Evolutionary conservation across 257 asterid genomes (phyloP).

Genomic region (Nicotiana noctiflora): DNA sequence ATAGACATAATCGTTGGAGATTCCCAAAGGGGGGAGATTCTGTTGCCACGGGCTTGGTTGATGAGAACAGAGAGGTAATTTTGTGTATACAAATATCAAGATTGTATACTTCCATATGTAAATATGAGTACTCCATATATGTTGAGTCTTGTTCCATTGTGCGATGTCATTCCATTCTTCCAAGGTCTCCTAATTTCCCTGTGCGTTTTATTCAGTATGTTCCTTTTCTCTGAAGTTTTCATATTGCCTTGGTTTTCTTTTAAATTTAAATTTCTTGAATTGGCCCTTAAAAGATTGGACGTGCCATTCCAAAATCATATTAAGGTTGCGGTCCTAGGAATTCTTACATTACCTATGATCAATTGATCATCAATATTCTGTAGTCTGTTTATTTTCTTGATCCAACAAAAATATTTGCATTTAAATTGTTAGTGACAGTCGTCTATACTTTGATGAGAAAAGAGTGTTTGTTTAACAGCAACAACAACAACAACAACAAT

Average conservation of each 20-base stretch:
- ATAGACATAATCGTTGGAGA: slow-evolving; percentile 18
- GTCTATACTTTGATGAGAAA: background rate
- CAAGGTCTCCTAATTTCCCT: background rate
- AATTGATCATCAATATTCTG: background rate
- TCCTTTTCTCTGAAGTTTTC: background rate
- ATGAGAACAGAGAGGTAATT: slow-evolving; percentile 51
- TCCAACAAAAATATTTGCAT: background rate
- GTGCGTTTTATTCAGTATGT: slow-evolving; percentile 3
- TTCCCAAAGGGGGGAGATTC: slow-evolving; percentile 32
- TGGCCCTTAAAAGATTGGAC: background rate
- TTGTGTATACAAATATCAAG: slow-evolving; percentile 29
- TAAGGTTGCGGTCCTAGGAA: background rate
- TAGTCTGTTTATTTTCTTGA: background rate
- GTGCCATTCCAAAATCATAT: background rate
- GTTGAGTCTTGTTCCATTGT: slow-evolving; percentile 20
- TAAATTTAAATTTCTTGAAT: background rate
- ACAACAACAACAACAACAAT: too few species aligned
- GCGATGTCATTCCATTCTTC: slow-evolving; percentile 5
- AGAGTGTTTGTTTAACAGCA: background rate
- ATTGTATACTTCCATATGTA: slow-evolving; percentile 24
- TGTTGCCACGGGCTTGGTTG: slow-evolving; percentile 33
- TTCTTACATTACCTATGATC: background rate
- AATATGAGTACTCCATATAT: slow-evolving; percentile 18
- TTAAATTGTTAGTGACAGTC: background rate
- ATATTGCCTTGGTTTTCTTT: background rate